Percentiles rank a stretch among this genome's conserved stretches.
These are phyloP conservation scores for Brettanomyces custersianus DNA, from an alignment of 805 yeast species.

Conservation along the genomic window DNA sequence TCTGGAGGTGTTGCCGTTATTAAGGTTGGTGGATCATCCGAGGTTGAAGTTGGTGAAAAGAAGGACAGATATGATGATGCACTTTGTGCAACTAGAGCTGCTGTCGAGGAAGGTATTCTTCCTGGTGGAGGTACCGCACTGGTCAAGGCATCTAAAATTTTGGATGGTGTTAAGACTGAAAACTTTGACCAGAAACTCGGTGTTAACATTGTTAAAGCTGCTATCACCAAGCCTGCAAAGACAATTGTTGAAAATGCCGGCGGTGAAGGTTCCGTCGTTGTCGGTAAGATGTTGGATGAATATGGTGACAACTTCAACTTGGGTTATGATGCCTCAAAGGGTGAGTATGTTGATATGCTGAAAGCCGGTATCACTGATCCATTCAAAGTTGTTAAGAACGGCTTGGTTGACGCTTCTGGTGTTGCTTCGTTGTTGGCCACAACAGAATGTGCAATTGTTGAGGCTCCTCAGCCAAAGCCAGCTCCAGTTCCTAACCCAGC, in stretches of 20 bases:
- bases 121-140: conserved; percentile 99
- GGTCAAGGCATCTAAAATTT: conserved; percentile 76
- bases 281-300: conserved; percentile 69
- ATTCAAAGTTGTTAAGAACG: conserved; percentile 94
- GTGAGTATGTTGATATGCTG: conserved; percentile 92
- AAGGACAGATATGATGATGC: conserved; percentile 99
- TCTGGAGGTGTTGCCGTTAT: conserved; percentile 98
- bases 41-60: conserved; percentile 98
- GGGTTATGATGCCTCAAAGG: conserved; percentile 90
- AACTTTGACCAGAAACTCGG: conserved; percentile 97
- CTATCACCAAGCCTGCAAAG: conserved; percentile 92
- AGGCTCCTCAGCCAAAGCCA: conserved; percentile 76
- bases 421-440: conserved; percentile 96
- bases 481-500: conserved; percentile 43
- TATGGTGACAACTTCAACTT: conserved; percentile 65
- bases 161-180: conserved; percentile 61
- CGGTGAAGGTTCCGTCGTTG: conserved; percentile 94
- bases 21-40: conserved; percentile 95
- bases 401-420: conserved; percentile 93
- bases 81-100: conserved; percentile 96
- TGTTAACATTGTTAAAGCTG: conserved; percentile 84
- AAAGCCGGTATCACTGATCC: conserved; percentile 98
- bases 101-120: conserved; percentile 95
- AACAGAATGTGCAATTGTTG: conserved; percentile 97
- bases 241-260: conserved; percentile 96